Base-by-base conservation (phyloP, 768 basidiomycete species). In the Auriscalpium vulgare region DNA sequence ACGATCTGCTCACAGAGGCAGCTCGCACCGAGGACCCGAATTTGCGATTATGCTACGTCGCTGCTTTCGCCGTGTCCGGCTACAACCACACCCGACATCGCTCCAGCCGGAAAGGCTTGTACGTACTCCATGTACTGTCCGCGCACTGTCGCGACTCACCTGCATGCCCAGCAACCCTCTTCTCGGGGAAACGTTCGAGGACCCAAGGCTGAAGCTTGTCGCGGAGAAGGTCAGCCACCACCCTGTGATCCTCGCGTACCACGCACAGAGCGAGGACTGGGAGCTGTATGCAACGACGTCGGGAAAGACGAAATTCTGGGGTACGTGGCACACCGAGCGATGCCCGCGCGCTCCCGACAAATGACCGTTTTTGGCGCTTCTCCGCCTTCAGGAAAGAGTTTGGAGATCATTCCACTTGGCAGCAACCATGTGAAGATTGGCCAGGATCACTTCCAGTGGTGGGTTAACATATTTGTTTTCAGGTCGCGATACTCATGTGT, bases 271-370 rank as follows among this genome's bases (percentile, higher is more conserved):
- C 19, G 70, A 78, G 35, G 77, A 81, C 7, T 94, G 92, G 92
- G 79, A 84, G 65, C 68, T 91, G 35, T 76, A 76, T 56, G 87
- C 81, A 37, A 90, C 87, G 0, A 86, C 87, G n/a, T 77, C 81
- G 62, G 91, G 88, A 23, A 89, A 81, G 70, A 92, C 90, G 55
- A 91, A 90, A 68, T 91, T 94, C 69, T 91, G 91, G 89, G 91
- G 91, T 88, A 68, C 56, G 83, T 76, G 37, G 47, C 19, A 43
- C 29, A 57, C 57, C 55, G 38, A 56, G 37, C 53, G 56, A 43
- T 1, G 29, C 6, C 35, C 63, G 36, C 37, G 36, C 38, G 52
- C 48, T 56, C 51, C 40, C 47, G 57, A 61, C 37, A 56, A 53
- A 55, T 53, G 57, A 55, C 55, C 66, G 66, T 34, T 50, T 3